Evolutionary conservation across 2,329 filamentous ascomycete genomes (phyloP), one percentile per base, ranked within the genome.

Genomic region (Claviceps sorghi): DNA sequence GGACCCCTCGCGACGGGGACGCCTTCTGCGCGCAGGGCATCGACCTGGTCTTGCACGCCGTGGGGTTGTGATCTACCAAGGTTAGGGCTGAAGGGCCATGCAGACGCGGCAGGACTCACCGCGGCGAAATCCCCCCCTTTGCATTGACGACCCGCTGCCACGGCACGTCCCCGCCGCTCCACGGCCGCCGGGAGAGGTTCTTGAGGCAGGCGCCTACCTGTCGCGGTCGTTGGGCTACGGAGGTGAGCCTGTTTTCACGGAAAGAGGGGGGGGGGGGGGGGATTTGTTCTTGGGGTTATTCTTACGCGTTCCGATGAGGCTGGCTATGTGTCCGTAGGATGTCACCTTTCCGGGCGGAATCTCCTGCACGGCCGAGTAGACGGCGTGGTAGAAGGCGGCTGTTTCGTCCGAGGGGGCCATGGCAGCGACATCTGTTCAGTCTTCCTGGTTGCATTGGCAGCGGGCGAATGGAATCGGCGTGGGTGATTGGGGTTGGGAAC

Each of bases 131-230:
- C 54, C 80, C 73, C 22, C 91, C 90, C 67, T 86, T 91, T 15
- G 87, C 72, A 66, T 91, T 95, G 64, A 97, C 85, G 54, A 97
- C 87, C 53, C 93, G 76, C 72, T 97, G 91, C 91, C 91, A 97
- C 0, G 91, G 91, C 3, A 97, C 91, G 58, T 84, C 96, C 26
- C 72, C 73, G 54, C 77, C 73, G 64, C 58, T 0, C 70, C 70
- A 65, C 0, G 71, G 60, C 53, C 78, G 73, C 7, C 69, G 62
- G 1, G 89, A 79, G 13, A 97, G 80, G 64, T 95, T 84, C 66
- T 95, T 96, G 29, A 97, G 78, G 66, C 86, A 94, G 47, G 93
- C 76, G 51, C 91, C 91, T 7, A 97, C 90, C 69, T 97, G 91
- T 53, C 90, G 80, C 1, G 84, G 81, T 2, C 84, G 74, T 62